Evolutionary conservation across 2,329 filamentous ascomycete genomes (phyloP).

Genomic region (Fusarium cyanostomum): DNA sequence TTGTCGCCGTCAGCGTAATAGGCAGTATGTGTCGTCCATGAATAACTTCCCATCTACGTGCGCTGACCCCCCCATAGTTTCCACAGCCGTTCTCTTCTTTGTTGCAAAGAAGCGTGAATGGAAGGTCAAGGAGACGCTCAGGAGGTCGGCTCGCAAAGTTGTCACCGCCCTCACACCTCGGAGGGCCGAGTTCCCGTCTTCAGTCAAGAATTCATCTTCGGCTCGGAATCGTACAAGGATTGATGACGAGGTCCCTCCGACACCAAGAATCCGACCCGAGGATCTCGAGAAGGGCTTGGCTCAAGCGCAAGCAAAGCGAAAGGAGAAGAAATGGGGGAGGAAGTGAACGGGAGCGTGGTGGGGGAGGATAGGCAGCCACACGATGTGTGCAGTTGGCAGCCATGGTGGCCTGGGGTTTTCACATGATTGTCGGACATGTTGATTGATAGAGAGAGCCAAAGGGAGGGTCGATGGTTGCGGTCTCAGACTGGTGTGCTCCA

Average conservation of each 20-base stretch:
- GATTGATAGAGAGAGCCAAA: background rate
- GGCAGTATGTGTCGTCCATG: slow-evolving; percentile 65
- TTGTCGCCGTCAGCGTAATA: slow-evolving; percentile 71
- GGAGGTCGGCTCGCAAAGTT: slow-evolving; percentile 72
- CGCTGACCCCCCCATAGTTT: slow-evolving; percentile 56
- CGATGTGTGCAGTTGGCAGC: background rate
- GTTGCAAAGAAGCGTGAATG: slow-evolving; percentile 87
- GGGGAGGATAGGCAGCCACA: background rate
- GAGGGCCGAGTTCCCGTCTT: slow-evolving; percentile 67
- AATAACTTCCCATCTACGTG: background rate
- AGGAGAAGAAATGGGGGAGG: slow-evolving; percentile 42
- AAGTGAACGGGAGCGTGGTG: slow-evolving; percentile 6
- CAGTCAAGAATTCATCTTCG: slow-evolving; percentile 57
- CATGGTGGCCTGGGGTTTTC: background rate
- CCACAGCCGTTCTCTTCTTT: slow-evolving; percentile 75
- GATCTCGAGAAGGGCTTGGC: slow-evolving; percentile 68
- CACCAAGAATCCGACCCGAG: slow-evolving; percentile 61
- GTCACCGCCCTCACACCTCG: slow-evolving; percentile 70
- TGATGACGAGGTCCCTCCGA: slow-evolving; percentile 66
- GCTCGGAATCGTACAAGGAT: slow-evolving; percentile 56
- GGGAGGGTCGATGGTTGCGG: slow-evolving; percentile 1
- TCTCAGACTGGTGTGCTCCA: slow-evolving; percentile 30
- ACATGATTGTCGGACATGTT: slow-evolving; percentile 1
- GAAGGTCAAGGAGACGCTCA: slow-evolving; percentile 77
- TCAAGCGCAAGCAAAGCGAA: slow-evolving; percentile 50